Conservation (phyloP, 2,329 filamentous ascomycete genomes). For the Dactylellina haptotyla region DNA sequence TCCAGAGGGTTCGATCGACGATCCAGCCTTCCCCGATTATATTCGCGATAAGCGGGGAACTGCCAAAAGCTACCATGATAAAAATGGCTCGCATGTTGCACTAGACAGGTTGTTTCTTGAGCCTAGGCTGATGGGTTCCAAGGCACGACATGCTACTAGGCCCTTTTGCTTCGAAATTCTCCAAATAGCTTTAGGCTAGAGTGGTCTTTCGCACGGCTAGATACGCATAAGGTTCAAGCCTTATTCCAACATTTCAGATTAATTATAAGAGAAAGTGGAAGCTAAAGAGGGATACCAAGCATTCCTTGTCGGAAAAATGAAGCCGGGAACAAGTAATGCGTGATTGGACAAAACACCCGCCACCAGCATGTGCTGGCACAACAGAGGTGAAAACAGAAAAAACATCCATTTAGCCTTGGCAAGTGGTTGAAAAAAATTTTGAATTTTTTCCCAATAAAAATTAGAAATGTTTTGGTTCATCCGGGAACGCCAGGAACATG, state of each 20-base stretch:
- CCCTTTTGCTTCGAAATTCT: not conserved
- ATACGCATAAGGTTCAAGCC: constrained; percentile 20
- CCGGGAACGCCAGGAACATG: too few species aligned
- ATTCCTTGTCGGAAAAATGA: constrained; percentile 23
- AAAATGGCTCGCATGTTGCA: constrained; percentile 1
- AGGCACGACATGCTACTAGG: constrained; percentile 5
- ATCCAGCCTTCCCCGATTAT: too few species aligned
- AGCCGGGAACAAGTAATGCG: not conserved
- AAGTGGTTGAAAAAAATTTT: too few species aligned
- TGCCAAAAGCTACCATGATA: not conserved
- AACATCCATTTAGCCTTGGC: too few species aligned
- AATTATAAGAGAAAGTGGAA: constrained; percentile 6
- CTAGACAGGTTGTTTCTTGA: not conserved
- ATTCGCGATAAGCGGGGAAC: not conserved
- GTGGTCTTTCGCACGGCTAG: too few species aligned
- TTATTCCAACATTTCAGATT: constrained; percentile 18
- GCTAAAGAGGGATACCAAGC: not conserved
- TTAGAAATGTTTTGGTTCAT: too few species aligned
- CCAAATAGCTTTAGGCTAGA: too few species aligned
- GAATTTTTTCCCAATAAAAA: not conserved
- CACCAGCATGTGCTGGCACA: constrained; percentile 9
- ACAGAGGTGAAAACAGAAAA: not conserved
- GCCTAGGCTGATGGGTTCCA: not conserved
- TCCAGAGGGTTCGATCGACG: not conserved
- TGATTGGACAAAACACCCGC: constrained; percentile 19